phyloP scores from a whole-genome alignment of 805 yeast genomes.

The Allodekkera sacchari region DNA sequence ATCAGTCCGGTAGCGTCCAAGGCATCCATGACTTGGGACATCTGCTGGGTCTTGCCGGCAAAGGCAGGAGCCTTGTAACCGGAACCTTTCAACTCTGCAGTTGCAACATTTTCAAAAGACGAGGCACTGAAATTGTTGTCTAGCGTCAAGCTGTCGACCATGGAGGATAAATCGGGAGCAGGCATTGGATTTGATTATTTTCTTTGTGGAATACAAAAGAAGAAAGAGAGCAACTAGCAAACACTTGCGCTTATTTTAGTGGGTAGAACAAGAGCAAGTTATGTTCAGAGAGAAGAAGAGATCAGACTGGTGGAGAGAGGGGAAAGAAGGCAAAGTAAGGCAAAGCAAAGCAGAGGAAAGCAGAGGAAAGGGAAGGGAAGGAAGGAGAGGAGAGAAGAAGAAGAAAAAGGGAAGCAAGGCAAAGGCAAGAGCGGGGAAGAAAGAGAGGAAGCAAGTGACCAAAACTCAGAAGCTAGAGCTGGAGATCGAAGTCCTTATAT shows the following conservation, averaged over 20 bases:
- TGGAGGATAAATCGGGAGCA: background rate
- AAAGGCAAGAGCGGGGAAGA: background rate
- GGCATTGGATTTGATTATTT: background rate
- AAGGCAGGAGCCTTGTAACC: constrained; percentile 76
- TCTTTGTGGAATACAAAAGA: background rate
- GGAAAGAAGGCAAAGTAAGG: background rate
- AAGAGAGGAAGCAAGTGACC: background rate
- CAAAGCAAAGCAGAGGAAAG: background rate
- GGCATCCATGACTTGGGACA: constrained; percentile 71
- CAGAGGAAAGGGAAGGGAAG: background rate
- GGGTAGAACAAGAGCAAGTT: no score
- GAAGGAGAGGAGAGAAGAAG: background rate
- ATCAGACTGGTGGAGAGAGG: background rate
- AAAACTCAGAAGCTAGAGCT: background rate
- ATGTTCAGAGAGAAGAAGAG: background rate
- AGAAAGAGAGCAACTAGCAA: background rate
- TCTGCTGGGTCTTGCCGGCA: constrained; percentile 73
- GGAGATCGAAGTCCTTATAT: background rate
- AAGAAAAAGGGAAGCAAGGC: background rate
- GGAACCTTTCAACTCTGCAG: constrained; percentile 20
- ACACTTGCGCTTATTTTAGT: background rate
- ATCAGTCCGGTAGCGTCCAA: constrained; percentile 80
- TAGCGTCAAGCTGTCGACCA: constrained; percentile 17
- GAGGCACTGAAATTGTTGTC: constrained; percentile 28
- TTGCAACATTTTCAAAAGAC: constrained; percentile 25